These are phyloP conservation scores for Pythium scleroteichum DNA, from an alignment of 352 stramenopile species.

Conservation along the genomic window DNA sequence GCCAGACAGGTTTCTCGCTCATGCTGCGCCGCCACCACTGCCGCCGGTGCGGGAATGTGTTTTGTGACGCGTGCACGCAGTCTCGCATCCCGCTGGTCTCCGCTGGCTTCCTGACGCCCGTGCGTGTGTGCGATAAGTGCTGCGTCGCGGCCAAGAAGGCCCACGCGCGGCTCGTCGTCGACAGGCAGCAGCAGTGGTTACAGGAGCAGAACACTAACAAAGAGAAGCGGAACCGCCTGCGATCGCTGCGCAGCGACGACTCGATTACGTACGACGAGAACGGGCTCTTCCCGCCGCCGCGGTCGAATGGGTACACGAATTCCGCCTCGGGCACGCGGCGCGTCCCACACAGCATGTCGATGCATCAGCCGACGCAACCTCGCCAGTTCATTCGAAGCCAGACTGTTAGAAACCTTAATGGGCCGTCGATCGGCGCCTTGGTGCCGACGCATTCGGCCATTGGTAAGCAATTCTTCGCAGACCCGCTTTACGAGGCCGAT, in stretches of 20 bases:
- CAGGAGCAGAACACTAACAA: conserved; percentile 10
- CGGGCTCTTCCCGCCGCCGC: conserved; percentile 1
- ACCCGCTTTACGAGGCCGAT: conserved; percentile 15
- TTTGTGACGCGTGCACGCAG: conserved; percentile 88
- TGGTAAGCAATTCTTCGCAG: conserved; percentile 23
- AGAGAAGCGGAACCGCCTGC: conserved; percentile 10
- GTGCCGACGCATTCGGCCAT: too few relatives aligned
- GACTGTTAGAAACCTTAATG: conserved; percentile 14
- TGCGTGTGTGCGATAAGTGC: conserved; percentile 83
- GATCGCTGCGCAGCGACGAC: conserved; percentile 20
- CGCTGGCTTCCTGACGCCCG: conserved; percentile 64
- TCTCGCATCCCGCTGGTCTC: conserved; percentile 74
- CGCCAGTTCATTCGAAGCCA: conserved; percentile 21
- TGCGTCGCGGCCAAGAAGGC: conserved; percentile 67
- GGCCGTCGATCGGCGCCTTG: background rate
- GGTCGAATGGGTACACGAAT: background rate
- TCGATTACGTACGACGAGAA: conserved; percentile 19
- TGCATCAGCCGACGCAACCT: background rate
- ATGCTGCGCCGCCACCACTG: conserved; percentile 87
- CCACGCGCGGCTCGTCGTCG: conserved; percentile 68
- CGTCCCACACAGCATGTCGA: background rate
- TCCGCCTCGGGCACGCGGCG: background rate
- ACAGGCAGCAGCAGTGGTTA: conserved; percentile 39
- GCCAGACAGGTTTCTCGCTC: conserved; percentile 62
- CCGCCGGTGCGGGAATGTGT: conserved; percentile 86